Evolutionary conservation across 495 filamentous ascomycete species (phyloP).

Genomic region (Hyaloscypha bicolor): DNA sequence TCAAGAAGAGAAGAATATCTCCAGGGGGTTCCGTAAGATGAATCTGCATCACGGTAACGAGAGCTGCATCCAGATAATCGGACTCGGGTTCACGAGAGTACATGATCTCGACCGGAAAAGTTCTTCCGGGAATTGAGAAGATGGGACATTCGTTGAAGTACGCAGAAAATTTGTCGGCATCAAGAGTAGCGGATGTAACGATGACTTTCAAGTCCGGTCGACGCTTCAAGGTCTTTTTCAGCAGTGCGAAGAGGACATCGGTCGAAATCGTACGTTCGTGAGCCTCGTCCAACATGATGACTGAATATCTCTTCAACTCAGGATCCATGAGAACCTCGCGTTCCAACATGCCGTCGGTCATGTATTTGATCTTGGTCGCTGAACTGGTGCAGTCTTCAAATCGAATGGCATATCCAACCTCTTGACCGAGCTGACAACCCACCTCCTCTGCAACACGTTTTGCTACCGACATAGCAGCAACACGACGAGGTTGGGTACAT

Average conservation of each 20-base stretch:
- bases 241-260: constrained; percentile 88
- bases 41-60: constrained; percentile 97
- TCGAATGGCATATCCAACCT: constrained; percentile 96
- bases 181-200: constrained; percentile 92
- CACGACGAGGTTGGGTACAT: constrained; percentile 95
- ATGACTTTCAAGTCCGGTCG: constrained; percentile 90
- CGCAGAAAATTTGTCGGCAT: constrained; percentile 95
- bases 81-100: constrained; percentile 93
- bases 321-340: constrained; percentile 92
- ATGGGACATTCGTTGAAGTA: constrained; percentile 96
- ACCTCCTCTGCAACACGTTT: constrained; percentile 98
- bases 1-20: constrained; percentile 95
- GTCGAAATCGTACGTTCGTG: constrained; percentile 97
- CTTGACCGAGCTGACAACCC: constrained; percentile 84
- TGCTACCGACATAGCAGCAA: constrained; percentile 95
- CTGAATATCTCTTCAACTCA: constrained; percentile 82
- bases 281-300: constrained; percentile 98
- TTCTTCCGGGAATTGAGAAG: constrained; percentile 93
- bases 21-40: constrained; percentile 88
- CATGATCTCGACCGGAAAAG: constrained; percentile 92
- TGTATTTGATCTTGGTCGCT: constrained; percentile 95
- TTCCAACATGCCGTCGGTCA: constrained; percentile 99
- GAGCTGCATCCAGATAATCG: constrained; percentile 94
- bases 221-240: constrained; percentile 91
- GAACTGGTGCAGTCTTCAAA: constrained; percentile 94